A percentile compares a stretch with the other conserved stretches of the same genome.
Conservation (phyloP, 495 filamentous ascomycete genomes). For the Amniculicola lignicola region DNA sequence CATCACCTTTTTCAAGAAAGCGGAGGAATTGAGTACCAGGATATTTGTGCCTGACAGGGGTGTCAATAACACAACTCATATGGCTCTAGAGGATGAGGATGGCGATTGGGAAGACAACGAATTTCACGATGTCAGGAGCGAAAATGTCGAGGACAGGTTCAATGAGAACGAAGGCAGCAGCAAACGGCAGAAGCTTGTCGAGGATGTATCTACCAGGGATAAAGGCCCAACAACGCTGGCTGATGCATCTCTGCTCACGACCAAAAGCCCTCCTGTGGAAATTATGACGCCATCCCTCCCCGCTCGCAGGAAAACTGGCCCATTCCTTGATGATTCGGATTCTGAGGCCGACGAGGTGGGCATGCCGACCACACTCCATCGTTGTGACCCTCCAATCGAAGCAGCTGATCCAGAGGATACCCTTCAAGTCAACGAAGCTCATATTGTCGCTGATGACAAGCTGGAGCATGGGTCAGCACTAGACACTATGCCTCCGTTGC, state of each 20-base stretch:
- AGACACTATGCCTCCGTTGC: conserved; percentile 21
- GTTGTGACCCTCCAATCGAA: conserved; percentile 1
- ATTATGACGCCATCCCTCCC: conserved; percentile 42
- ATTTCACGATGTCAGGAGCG: not conserved
- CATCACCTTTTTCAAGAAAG: conserved; percentile 77
- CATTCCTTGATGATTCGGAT: conserved; percentile 68
- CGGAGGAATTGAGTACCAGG: conserved; percentile 47
- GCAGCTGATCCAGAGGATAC: not conserved
- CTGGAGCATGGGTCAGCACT: conserved; percentile 4
- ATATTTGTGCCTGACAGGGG: conserved; percentile 42
- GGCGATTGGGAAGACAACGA: conserved; percentile 39
- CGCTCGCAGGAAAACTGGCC: conserved; percentile 41
- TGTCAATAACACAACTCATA: conserved; percentile 10
- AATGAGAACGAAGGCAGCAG: conserved; percentile 49
- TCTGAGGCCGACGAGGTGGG: conserved; percentile 54
- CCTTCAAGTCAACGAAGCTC: conserved; percentile 10
- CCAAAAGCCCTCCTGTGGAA: conserved; percentile 27
- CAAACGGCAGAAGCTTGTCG: conserved; percentile 47
- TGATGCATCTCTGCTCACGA: too few species aligned
- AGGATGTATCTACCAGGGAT: conserved; percentile 11
- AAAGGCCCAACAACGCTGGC: conserved; percentile 32
- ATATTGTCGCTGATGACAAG: not conserved
- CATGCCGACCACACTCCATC: too few species aligned
- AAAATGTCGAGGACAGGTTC: conserved; percentile 38
- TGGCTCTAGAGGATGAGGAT: conserved; percentile 46